Evolutionary conservation across 1,284 basidiomycete genomes (phyloP), one percentile per base, ranked within the genome.

Genomic region (Ustilago trichophora): DNA sequence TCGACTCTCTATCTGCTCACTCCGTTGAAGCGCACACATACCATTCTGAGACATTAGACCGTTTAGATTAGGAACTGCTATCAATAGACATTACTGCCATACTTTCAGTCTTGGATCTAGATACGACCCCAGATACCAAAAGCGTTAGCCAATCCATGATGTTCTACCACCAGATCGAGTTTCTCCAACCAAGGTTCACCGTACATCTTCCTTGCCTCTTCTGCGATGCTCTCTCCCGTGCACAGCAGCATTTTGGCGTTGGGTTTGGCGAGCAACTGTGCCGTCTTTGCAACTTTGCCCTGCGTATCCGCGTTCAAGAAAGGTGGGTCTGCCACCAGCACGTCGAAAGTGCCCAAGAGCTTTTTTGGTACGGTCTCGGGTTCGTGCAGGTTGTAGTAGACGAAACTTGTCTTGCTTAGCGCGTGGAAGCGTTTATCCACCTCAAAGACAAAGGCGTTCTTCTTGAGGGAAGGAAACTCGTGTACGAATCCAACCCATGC

Each of bases 401-500:
- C 73, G 25, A 76, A 82, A 4, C 43, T 38, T n/a, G 48, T 66
- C 11, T 62, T 48, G 41, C 64, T 58, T 27, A 82, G 59, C 0
- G 77, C 58, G 15, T 64, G 68, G 65, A 81, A 82, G 12, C 80
- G 63, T 13, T 60, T 59, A 49, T 82, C 81, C 46, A 78, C 78
- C 32, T 81, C 80, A 26, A 80, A 72, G 7, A 82, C 59, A 42
- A 53, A 74, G 0, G 75, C 68, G 27, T 62, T 48, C 1, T 41
- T 11, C 13, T 48, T 32, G 5, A 72, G 56, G 0, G 75, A 48
- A 27, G 71, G 65, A 26, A 59, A 53, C 24, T 43, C 40, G 60
- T 80, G 75, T 15, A 80, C 78, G 53, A 81, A 80, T 4, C 71
- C 78, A 27, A 82, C 77, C 73, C 74, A 82, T 8, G 71, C 76